Conservation (phyloP, 352 stramenopile genomes). For the Globisporangium spinosum region DNA sequence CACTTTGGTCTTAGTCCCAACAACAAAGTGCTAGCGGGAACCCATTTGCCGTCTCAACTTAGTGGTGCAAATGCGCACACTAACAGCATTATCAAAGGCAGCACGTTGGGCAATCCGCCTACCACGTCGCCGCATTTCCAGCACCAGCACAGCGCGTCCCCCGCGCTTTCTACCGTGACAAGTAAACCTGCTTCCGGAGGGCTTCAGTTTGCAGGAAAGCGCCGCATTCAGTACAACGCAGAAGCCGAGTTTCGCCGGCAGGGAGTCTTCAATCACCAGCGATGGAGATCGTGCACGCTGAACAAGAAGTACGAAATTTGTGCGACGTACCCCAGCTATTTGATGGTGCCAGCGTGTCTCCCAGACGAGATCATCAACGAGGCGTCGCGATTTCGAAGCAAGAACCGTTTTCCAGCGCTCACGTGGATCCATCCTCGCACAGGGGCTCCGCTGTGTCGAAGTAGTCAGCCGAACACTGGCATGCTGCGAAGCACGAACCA, state of each 20-base stretch:
- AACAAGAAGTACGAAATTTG: constrained; percentile 77
- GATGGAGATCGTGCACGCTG: constrained; percentile 54
- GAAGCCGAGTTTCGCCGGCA: constrained; percentile 58
- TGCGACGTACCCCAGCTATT: constrained; percentile 61
- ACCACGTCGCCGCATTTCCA: constrained; percentile 24
- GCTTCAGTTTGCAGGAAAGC: constrained; percentile 35
- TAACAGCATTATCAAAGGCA: background rate
- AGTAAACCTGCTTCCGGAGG: constrained; percentile 11
- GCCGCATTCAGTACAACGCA: constrained; percentile 73
- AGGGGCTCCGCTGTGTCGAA: constrained; percentile 91
- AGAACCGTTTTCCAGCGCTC: constrained; percentile 75
- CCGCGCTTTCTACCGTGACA: constrained; percentile 11
- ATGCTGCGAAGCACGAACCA: constrained; percentile 90
- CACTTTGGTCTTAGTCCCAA: constrained; percentile 21
- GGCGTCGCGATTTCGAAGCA: constrained; percentile 69
- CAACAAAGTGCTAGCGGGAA: background rate
- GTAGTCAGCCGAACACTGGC: constrained; percentile 94
- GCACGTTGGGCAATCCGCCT: background rate
- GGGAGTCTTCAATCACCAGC: constrained; percentile 57
- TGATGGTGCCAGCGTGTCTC: constrained; percentile 63
- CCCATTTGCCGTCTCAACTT: background rate
- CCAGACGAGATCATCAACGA: constrained; percentile 67
- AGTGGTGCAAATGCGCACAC: background rate
- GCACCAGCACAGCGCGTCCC: constrained; percentile 43
- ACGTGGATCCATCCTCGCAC: constrained; percentile 90